phyloP scores from a whole-genome alignment of 225 moss, liverwort and hornwort species.

The Physcomitrium patens region DNA sequence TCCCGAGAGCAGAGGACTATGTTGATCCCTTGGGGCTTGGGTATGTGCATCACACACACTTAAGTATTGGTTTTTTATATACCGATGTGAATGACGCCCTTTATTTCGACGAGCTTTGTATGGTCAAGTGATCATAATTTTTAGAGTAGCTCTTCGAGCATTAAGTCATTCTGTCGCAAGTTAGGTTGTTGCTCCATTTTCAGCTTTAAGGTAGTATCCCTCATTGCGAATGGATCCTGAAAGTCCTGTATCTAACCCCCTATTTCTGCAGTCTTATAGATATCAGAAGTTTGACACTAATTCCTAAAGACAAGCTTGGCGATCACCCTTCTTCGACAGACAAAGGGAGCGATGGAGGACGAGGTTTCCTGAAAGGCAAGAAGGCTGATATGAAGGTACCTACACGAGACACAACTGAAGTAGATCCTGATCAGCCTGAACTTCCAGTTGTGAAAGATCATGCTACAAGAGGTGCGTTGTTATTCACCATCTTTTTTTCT shows the following conservation, averaged over 20 bases:
- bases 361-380: conserved; percentile 40
- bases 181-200: conserved; percentile 4
- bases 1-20: conserved; percentile 78
- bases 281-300: conserved; percentile 74
- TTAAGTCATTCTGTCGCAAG: conserved; percentile 13
- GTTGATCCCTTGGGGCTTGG: conserved; percentile 91
- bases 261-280: conserved; percentile 72
- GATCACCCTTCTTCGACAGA: conserved; percentile 40
- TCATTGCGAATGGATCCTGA: conserved; percentile 13
- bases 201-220: not conserved
- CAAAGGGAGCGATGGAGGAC: conserved; percentile 40
- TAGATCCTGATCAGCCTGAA: conserved; percentile 54
- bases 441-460: conserved; percentile 74
- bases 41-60: conserved; percentile 44
- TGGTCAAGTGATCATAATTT: conserved; percentile 5
- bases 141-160: conserved; percentile 26
- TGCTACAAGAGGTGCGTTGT: conserved; percentile 60
- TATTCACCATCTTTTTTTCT: conserved; percentile 4
- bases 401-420: conserved; percentile 41
- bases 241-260: conserved; percentile 26
- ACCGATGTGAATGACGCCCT: conserved; percentile 8
- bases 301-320: conserved; percentile 56
- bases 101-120: not conserved
- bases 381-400: conserved; percentile 45
- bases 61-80: not conserved